Conservation (phyloP, 176 grass and related monocot species). For the Ensete ventricosum region DNA sequence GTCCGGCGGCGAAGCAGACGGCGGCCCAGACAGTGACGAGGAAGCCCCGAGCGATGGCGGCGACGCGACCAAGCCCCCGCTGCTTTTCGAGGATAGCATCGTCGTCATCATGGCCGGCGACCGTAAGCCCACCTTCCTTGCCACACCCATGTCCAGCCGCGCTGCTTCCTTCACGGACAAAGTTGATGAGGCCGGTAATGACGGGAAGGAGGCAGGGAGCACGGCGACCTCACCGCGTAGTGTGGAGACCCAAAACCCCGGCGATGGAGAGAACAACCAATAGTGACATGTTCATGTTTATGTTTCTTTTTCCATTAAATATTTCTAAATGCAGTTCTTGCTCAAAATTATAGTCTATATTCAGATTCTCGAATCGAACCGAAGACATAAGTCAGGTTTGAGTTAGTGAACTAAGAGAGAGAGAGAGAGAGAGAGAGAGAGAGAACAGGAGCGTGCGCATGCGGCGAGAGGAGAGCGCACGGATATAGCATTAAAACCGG, state of each 20-base stretch:
- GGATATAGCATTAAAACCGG: too few species aligned
- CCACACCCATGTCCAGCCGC: conserved; percentile 26
- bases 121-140: conserved; percentile 49
- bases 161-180: background rate
- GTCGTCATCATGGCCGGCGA: conserved; percentile 71
- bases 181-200: too few species aligned
- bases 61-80: background rate
- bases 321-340: too few species aligned
- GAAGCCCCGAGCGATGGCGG: background rate
- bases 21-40: background rate
- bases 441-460: too few species aligned
- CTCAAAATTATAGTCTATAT: too few species aligned
- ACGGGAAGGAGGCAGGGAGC: too few species aligned
- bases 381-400: too few species aligned
- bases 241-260: background rate
- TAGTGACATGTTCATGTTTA: background rate
- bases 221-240: background rate
- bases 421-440: too few species aligned
- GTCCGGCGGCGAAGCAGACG: background rate
- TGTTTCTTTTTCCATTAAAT: too few species aligned
- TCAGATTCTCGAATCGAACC: too few species aligned
- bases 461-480: too few species aligned
- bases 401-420: too few species aligned
- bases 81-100: conserved; percentile 20
- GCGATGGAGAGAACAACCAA: background rate